Percentiles rank a stretch among this genome's conserved stretches.
These are phyloP conservation scores for Ganoderma boninense DNA, from an alignment of 1,284 basidiomycete genomes.

Conservation along the genomic window DNA sequence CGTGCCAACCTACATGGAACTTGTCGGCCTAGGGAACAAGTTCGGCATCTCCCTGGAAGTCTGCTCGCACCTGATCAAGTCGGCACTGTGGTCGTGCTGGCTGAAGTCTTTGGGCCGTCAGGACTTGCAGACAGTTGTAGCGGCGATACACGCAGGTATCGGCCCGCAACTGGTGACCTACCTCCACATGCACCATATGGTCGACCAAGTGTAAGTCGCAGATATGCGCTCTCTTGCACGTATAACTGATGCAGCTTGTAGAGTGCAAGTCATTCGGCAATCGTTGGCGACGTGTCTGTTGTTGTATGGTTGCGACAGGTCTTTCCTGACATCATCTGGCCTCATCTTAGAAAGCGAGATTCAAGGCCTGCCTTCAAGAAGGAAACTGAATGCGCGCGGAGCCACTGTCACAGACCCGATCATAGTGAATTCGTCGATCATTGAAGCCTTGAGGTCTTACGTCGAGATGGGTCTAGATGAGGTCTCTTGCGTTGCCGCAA, in stretches of 20 bases:
- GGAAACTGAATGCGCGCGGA: conserved; percentile 54
- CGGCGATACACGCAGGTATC: conserved; percentile 56
- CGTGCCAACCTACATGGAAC: conserved; percentile 54
- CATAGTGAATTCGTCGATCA: conserved; percentile 61
- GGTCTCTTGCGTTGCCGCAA: conserved; percentile 61
- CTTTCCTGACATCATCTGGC: conserved; percentile 48
- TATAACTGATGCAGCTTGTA: conserved; percentile 5
- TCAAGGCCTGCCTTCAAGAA: conserved; percentile 59
- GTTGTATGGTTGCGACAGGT: conserved; percentile 69
- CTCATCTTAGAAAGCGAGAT: conserved; percentile 59
- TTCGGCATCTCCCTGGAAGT: conserved; percentile 53
- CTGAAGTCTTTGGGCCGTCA: conserved; percentile 63
- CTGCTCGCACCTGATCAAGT: conserved; percentile 56
- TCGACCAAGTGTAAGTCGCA: conserved; percentile 33
- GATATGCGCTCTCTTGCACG: conserved; percentile 36
- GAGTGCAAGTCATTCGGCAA: conserved; percentile 58
- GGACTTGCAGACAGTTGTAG: conserved; percentile 59
- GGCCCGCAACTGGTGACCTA: conserved; percentile 46
- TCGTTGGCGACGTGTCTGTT: conserved; percentile 67
- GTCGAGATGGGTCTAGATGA: conserved; percentile 58
- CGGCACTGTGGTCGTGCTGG: conserved; percentile 60
- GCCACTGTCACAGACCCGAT: conserved; percentile 60
- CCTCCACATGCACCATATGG: conserved; percentile 38
- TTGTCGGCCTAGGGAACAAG: conserved; percentile 51
- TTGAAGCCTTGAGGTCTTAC: conserved; percentile 61